A percentile compares a stretch with the other conserved stretches of the same genome.
phyloP scores from a whole-genome alignment of 495 filamentous ascomycete species.

The Daldinia caldariorum region DNA sequence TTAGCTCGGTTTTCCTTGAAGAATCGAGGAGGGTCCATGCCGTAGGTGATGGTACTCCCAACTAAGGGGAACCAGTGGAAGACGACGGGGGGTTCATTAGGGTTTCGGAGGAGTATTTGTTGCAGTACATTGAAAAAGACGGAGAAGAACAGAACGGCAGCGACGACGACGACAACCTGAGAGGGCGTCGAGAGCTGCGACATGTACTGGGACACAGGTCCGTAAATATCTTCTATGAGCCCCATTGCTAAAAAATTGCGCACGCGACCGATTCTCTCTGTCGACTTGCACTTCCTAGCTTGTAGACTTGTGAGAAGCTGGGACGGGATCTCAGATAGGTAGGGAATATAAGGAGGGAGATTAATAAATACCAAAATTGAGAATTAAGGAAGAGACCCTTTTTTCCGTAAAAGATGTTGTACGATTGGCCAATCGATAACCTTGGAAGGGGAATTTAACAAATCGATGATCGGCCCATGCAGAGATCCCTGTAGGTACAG shows the following conservation, averaged over 20 bases:
- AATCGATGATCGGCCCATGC: conserved; percentile 37
- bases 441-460: conserved; percentile 3
- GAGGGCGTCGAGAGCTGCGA: conserved; percentile 53
- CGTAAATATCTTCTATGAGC: conserved; percentile 58
- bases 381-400: conserved; percentile 19
- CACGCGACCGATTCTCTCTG: conserved; percentile 17
- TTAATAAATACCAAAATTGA: conserved; percentile 41
- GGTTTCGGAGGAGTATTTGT: conserved; percentile 75
- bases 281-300: conserved; percentile 28
- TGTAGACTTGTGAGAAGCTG: conserved; percentile 1
- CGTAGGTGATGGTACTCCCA: conserved; percentile 81
- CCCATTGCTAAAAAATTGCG: conserved; percentile 56
- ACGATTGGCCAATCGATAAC: conserved; percentile 45
- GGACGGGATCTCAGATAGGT: conserved; percentile 22
- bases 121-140: conserved; percentile 73
- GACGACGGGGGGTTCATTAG: conserved; percentile 79
- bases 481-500: conserved; percentile 13
- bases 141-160: conserved; percentile 59
- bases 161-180: conserved; percentile 58
- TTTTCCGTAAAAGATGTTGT: conserved; percentile 41
- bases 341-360: conserved; percentile 25
- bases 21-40: conserved; percentile 84
- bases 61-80: conserved; percentile 86
- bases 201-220: conserved; percentile 56
- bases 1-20: conserved; percentile 75